phyloP scores from a whole-genome alignment of 441 rosid genomes.

The Aquilaria agallochum region DNA sequence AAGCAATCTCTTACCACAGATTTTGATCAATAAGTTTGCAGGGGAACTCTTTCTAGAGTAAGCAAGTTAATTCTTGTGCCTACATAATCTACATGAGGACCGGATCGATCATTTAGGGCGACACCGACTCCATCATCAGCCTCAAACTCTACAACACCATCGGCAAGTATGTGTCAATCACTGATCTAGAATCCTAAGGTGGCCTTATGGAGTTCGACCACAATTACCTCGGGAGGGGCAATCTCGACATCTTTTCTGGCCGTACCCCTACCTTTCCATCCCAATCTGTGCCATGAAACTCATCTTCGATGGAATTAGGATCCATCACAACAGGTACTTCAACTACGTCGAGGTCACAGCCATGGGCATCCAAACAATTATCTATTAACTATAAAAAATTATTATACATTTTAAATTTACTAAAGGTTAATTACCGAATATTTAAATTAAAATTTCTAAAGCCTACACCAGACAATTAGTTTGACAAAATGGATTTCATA shows the following conservation, averaged over 20 bases:
- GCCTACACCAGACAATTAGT: too few species aligned
- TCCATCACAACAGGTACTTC: constrained; percentile 71
- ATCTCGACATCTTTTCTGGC: constrained; percentile 83
- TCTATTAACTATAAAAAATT: too few species aligned
- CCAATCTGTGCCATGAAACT: constrained; percentile 65
- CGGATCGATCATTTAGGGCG: constrained; percentile 74
- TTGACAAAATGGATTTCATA: too few species aligned
- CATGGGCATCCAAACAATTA: constrained; percentile 40
- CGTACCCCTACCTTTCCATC: constrained; percentile 38
- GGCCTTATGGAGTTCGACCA: constrained; percentile 64
- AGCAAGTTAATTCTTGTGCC: constrained; percentile 33
- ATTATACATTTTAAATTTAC: too few species aligned
- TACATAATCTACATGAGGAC: constrained; percentile 63
- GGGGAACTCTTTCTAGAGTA: too few species aligned
- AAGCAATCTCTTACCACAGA: too few species aligned
- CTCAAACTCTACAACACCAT: constrained; percentile 34
- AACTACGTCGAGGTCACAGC: constrained; percentile 70
- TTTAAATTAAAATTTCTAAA: too few species aligned
- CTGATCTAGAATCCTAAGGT: constrained; percentile 57
- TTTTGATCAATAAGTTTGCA: too few species aligned
- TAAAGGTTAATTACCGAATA: too few species aligned
- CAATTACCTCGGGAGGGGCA: constrained; percentile 79
- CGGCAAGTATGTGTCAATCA: constrained; percentile 37
- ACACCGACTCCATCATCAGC: constrained; percentile 65
- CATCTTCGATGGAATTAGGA: constrained; percentile 65